Evolutionary conservation across 164 flowering plant genomes (phyloP).

Genomic region (Tinospora cordifolia): DNA sequence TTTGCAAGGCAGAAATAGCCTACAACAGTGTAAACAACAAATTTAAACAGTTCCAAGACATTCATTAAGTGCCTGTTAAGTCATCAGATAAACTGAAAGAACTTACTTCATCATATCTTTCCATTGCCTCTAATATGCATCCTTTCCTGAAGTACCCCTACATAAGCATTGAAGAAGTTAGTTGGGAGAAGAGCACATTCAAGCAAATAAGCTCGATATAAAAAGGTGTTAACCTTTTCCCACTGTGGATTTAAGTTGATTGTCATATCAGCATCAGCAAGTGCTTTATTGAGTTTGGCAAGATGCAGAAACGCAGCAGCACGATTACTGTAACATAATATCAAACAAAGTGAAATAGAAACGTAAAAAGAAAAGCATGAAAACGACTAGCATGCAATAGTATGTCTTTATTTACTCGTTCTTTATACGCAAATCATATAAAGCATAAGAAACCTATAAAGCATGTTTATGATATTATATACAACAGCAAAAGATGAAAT

Average conservation of each 20-base stretch:
- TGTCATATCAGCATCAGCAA: conserved; percentile 88
- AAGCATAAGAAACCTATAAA: not conserved
- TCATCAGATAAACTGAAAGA: conserved; percentile 1
- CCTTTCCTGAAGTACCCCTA: conserved; percentile 98
- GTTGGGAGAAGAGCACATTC: not conserved
- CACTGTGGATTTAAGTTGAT: conserved; percentile 73
- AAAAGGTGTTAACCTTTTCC: conserved; percentile 65
- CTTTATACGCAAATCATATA: not conserved
- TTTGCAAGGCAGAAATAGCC: conserved; percentile 74
- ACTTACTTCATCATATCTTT: conserved; percentile 75
- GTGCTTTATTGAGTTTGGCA: conserved; percentile 87
- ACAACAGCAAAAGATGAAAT: no score
- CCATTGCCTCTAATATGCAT: conserved; percentile 85
- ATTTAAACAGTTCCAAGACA: not conserved
- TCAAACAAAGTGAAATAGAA: not conserved
- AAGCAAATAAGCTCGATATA: conserved; percentile 9
- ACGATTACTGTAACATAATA: conserved; percentile 56
- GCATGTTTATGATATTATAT: not conserved
- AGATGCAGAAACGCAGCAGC: conserved; percentile 92
- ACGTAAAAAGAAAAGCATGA: not conserved
- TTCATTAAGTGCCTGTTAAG: not conserved
- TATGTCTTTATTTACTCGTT: not conserved
- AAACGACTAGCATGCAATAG: not conserved
- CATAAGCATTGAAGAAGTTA: conserved; percentile 16
- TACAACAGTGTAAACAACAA: conserved; percentile 19